Evolutionary conservation across 352 stramenopile genomes (phyloP), one percentile per base, ranked within the genome.

Genomic region (Globisporangium spiculum): DNA sequence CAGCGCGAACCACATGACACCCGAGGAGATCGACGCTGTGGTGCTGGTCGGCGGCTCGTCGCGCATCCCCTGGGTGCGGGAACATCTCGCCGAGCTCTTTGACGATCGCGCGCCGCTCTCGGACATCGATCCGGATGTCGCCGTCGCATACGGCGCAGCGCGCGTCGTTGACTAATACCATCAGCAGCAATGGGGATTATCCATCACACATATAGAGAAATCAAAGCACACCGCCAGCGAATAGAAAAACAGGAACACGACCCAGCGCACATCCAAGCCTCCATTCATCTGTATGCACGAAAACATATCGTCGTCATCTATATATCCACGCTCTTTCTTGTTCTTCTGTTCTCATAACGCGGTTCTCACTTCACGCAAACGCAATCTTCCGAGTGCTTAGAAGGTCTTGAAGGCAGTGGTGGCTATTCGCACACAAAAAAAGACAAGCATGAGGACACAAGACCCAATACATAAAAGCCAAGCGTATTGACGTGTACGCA

Each of bases 11-110:
- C 69, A 84, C 55, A 92, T 92, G 80, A 72, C 30, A 34, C 88
- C 92, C 63, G 74, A 58, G 10, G 83, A 98, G 24, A 81, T 97
- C 5, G 90, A 99, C 70, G 91, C 99, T 76, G 85, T 99, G 22
- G 97, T 99, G 52, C 79, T 99, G 22, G 96, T 92, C 22, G 96
- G 95, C 53, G 96, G 97, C 27, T 98, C 94, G 6, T 99, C 97
- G 1, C 88, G 96, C 12, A 99, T 99, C 44, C 97, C 96, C 1
- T 91, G 83, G 81, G 78, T 92, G 12, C 83, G 72, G 36, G 26
- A 67, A 30, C 60, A 71, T 22, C 73, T 92, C 20, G 73, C 75
- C 0, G 61, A 73, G 38, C 75, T 88, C 55, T 92, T 92, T 55
- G 70, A 77, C 1, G 79, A 77, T 7, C 70, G 78, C 4, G 53